Evolutionary conservation across 2,329 filamentous ascomycete genomes (phyloP).

Genomic region (Triangularia verruculosa): DNA sequence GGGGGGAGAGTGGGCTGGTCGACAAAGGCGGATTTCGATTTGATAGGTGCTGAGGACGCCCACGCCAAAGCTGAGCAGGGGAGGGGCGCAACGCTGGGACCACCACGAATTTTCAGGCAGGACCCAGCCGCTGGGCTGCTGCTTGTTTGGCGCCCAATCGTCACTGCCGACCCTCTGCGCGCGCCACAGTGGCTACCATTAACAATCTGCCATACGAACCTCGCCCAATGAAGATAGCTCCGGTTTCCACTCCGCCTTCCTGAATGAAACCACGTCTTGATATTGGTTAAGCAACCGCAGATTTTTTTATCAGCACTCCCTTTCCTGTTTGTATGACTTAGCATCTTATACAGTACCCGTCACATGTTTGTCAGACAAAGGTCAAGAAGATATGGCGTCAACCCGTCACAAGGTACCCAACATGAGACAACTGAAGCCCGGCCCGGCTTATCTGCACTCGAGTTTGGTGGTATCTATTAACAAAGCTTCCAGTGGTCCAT

Average conservation of each 20-base stretch:
- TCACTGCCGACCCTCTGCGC: conserved; percentile 4
- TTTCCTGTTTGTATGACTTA: background rate
- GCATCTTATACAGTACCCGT: background rate
- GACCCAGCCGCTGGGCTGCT: conserved; percentile 3
- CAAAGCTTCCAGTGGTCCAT: background rate
- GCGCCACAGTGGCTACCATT: conserved; percentile 17
- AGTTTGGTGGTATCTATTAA: background rate
- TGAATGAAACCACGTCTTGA: background rate
- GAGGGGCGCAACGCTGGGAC: conserved; percentile 3
- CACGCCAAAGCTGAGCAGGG: conserved; percentile 20
- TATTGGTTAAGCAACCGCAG: background rate
- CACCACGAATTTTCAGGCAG: conserved; percentile 26
- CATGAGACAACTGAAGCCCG: too few species aligned
- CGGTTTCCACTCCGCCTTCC: background rate
- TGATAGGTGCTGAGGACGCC: conserved; percentile 12
- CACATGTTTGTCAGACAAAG: background rate
- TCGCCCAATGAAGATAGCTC: background rate
- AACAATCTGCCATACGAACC: background rate
- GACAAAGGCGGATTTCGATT: conserved; percentile 25
- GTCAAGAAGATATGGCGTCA: background rate
- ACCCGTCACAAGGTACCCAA: background rate
- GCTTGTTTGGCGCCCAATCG: conserved; percentile 23
- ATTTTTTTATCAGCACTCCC: background rate
- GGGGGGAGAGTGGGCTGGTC: conserved; percentile 22
- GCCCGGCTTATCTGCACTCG: too few species aligned